Evolutionary conservation across 176 grass and related monocot genomes (phyloP).

Genomic region (Cenchrus fungigraminus): DNA sequence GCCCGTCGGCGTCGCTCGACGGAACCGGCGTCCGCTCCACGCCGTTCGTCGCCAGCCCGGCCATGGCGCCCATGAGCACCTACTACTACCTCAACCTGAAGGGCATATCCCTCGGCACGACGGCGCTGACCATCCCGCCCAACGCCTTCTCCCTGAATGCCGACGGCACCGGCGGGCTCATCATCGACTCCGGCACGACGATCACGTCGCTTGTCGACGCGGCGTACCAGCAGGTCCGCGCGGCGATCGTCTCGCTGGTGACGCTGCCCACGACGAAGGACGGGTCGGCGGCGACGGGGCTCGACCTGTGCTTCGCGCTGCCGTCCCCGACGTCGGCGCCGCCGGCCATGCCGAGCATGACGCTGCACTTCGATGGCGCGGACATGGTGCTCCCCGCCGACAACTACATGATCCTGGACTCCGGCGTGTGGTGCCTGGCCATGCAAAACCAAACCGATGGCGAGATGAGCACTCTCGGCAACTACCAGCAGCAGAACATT

Average conservation of each 20-base stretch:
- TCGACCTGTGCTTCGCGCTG: constrained; percentile 64
- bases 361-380: constrained; percentile 53
- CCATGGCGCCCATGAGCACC: constrained; percentile 24
- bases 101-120: constrained; percentile 63
- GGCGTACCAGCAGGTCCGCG: constrained; percentile 44
- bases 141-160: constrained; percentile 34
- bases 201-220: constrained; percentile 41
- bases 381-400: constrained; percentile 63
- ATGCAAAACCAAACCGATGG: constrained; percentile 24
- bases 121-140: constrained; percentile 34
- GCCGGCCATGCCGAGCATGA: constrained; percentile 54
- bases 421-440: constrained; percentile 54
- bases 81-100: constrained; percentile 66
- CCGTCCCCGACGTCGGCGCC: constrained; percentile 16
- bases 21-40: constrained; percentile 41
- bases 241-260: constrained; percentile 37
- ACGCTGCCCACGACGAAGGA: constrained; percentile 1
- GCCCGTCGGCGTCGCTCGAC: constrained; percentile 35
- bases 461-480: constrained; percentile 49
- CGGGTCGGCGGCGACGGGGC: constrained; percentile 1
- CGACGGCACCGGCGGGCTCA: constrained; percentile 57
- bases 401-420: constrained; percentile 55
- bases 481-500: constrained; percentile 74
- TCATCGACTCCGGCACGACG: constrained; percentile 77
- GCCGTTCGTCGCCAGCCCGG: constrained; percentile 58